Conservation (phyloP, 2,329 filamentous ascomycete species). For the Fusarium subtropicale region DNA sequence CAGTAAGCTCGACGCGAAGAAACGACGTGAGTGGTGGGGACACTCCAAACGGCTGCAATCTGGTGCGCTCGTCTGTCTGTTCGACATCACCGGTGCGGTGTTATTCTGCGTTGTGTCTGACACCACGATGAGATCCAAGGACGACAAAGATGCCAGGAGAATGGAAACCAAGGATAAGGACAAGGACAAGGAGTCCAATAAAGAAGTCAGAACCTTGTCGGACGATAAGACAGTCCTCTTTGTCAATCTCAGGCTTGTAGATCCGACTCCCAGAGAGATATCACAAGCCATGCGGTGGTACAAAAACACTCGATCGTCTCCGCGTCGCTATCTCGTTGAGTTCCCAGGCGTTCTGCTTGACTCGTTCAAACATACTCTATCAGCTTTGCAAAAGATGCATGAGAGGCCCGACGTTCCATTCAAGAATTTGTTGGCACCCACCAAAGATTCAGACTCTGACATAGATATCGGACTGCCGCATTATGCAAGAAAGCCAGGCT, state of each 20-base stretch:
- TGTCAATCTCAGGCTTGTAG: slow-evolving; percentile 6
- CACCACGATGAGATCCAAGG: slow-evolving; percentile 1
- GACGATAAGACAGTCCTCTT: background rate
- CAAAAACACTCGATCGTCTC: background rate
- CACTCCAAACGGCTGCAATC: background rate
- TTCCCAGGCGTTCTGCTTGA: slow-evolving; percentile 7
- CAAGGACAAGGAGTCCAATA: background rate
- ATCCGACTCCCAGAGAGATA: background rate
- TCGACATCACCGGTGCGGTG: background rate
- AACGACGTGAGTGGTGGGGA: slow-evolving; percentile 1
- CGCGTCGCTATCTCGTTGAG: background rate
- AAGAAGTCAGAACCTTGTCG: background rate
- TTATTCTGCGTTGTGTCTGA: slow-evolving; percentile 4
- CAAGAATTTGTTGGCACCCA: background rate
- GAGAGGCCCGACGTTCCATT: slow-evolving; percentile 3
- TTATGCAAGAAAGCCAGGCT: background rate
- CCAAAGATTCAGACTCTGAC: background rate
- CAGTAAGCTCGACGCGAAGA: background rate
- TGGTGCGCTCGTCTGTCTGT: slow-evolving; percentile 1
- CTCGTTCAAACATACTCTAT: slow-evolving; percentile 8
- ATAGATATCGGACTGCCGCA: background rate
- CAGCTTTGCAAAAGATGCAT: background rate
- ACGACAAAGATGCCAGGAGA: background rate
- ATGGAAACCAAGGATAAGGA: background rate
- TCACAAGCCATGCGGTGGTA: background rate